These are phyloP conservation scores for Alloteropsis semialata DNA, from an alignment of 176 grass and related monocot species.

Conservation along the genomic window DNA sequence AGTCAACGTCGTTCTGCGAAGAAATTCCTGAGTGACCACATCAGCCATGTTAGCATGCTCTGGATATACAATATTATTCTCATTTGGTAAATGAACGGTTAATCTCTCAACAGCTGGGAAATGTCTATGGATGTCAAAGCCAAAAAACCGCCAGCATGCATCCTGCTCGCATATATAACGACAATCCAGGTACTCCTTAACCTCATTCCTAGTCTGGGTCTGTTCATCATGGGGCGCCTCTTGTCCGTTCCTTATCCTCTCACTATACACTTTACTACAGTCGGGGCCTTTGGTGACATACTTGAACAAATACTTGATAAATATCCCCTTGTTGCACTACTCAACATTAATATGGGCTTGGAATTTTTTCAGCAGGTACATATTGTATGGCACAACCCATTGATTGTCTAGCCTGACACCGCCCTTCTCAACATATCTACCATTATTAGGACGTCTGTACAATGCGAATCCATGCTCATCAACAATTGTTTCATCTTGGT, in stretches of 20 bases:
- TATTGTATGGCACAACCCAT: background rate
- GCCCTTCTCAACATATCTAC: background rate
- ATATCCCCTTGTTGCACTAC: background rate
- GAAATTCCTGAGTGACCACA: too few species aligned
- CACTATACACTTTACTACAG: background rate
- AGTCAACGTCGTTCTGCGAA: too few species aligned
- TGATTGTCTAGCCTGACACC: background rate
- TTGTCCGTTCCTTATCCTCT: background rate
- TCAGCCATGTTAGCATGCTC: too few species aligned
- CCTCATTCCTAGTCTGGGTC: too few species aligned
- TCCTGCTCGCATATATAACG: too few species aligned
- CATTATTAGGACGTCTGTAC: background rate
- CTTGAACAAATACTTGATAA: too few species aligned
- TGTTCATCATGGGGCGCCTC: background rate
- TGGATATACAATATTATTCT: too few species aligned
- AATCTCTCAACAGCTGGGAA: background rate
- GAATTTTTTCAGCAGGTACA: background rate
- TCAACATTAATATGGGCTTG: background rate
- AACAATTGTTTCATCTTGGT: background rate
- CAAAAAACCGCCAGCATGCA: too few species aligned
- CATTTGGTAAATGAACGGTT: too few species aligned
- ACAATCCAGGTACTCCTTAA: too few species aligned
- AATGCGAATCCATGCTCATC: background rate
- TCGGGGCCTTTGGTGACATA: too few species aligned
- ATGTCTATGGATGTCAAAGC: background rate